Base-by-base conservation (phyloP, 768 basidiomycete genomes). In the Boletus patriciae region DNA sequence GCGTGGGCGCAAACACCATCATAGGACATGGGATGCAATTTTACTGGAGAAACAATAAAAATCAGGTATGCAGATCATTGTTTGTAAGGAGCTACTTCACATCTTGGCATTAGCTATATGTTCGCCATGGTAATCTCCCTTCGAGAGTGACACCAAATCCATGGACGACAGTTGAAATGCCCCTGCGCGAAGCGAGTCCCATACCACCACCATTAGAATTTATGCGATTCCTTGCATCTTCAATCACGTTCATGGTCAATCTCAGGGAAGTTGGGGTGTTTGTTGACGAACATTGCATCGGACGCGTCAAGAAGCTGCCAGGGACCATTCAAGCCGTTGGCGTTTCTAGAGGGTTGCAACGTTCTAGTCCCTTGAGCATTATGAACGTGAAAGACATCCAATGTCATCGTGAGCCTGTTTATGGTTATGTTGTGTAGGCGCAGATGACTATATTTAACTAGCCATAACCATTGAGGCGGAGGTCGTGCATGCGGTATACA, bases 121-220 rank as follows among this genome's bases (percentile, higher is more conserved):
- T 33, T 16, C 51, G 50, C 6, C 38, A 4, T 29, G 31, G 38
- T 7, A 1, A 27, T 3, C 13, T 52, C 42, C 37, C 31, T 43
- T 12, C 18, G 25, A 18, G 5, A n/a, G 33, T 10, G 5, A 8
- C 5, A 0, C n/a, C 11, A 31, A 71, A 73, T 48, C 71, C 73
- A 4, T 96, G 93, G 91, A 94, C 94, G 1, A 80, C 86, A 0
- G 94, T 98, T 68, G 82, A 87, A 54, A 92, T 98, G 88, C 76
- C 78, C 3, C 78, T 96, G 1, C 82, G 95, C 37, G 89, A 95
- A 63, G 82, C 87, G 1, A 75, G 78, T 3, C 83, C 90, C 0
- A 85, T 95, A 41, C 91, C 90, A 0, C 77, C 83, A 21, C 78
- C 87, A 6, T 88, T 92, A 53, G 92, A 96, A 58, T 85, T 98